Base-by-base conservation (phyloP, 2,329 filamentous ascomycete genomes). In the Fusarium agapanthi region DNA sequence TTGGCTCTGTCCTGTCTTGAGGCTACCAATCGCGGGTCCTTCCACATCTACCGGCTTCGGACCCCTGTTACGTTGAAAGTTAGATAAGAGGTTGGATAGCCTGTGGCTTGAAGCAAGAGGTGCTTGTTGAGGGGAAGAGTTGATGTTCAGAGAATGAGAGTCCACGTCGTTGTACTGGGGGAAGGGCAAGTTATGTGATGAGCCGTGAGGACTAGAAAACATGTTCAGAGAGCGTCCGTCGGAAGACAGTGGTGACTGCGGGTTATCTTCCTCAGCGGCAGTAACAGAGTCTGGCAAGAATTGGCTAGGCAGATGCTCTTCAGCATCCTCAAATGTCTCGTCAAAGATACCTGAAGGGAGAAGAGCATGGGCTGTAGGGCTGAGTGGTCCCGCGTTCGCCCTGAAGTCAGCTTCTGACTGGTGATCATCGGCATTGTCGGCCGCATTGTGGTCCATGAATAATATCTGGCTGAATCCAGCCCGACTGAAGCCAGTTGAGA, bases 1-100 rank as follows among this genome's bases (percentile, higher is more conserved):
- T 77, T 94, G 92, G 76, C 92, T 95, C 78, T 95, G 92, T 0
- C 89, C 88, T 35, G 88, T 83, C 77, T 93, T 93, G 20, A 95
- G 83, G 26, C 88, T 90, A 2, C 93, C 93, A 13, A 95, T 81
- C 3, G 88, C 85, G 11, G 91, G 91, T 1, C 91, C 90, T 12
- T 76, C 77, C 3, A 81, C 79, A 43, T 81, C 80, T 18, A 86
- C 78, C 1, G 86, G 86, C 80, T 94, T 94, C 10, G 88, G 84
- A 32, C 88, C 87, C 61, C 88, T 86, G 47, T 89, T 89, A 55
- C 91, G 89, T 61, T 91, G 86, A 75, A 87, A 90, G 56, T 84
- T 85, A 57, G 92, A 90, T 35, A 93, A 80, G 7, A 91, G 80
- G 80, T 85, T 83, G 76, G 86, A 77, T 75, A 90, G 64, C 76